phyloP scores from a whole-genome alignment of 352 stramenopile genomes.

The Thalassiosira mediterranea region DNA sequence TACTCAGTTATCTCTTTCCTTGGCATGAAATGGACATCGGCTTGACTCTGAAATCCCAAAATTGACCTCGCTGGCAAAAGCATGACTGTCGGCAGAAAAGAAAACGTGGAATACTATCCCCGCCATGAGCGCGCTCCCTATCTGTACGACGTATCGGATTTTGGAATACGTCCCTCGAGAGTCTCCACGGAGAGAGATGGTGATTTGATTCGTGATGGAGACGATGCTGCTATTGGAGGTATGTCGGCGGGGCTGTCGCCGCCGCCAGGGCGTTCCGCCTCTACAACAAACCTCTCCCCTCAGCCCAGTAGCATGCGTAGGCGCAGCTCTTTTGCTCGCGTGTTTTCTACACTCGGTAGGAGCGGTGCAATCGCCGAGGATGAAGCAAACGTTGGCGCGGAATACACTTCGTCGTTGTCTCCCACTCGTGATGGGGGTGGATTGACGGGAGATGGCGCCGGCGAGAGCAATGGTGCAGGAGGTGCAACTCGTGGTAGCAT shows the following conservation, averaged over 20 bases:
- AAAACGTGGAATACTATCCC: constrained; percentile 50
- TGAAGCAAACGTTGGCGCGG: not conserved
- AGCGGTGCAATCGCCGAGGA: constrained; percentile 21
- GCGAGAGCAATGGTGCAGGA: not conserved
- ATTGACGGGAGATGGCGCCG: constrained; percentile 4
- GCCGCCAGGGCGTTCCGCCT: not conserved
- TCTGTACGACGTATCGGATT: constrained; percentile 45
- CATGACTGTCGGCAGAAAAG: too few relatives aligned
- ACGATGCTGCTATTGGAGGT: not conserved
- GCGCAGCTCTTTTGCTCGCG: constrained; percentile 36
- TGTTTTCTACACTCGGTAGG: constrained; percentile 52
- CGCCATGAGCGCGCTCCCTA: constrained; percentile 49
- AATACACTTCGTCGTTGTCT: not conserved
- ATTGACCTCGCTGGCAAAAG: too few relatives aligned
- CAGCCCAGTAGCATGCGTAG: constrained; percentile 2
- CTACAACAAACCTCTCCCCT: not conserved
- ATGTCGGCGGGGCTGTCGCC: not conserved
- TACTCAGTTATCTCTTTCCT: too few relatives aligned
- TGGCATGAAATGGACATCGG: too few relatives aligned
- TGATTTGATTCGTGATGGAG: not conserved
- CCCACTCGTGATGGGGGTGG: not conserved
- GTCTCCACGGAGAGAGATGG: not conserved
- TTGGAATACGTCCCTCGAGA: constrained; percentile 31
- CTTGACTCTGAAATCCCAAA: too few relatives aligned
- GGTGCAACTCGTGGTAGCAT: not conserved